Percentiles rank a stretch among this genome's conserved stretches.
These are phyloP conservation scores for Gnomoniopsis sp. DNA, from an alignment of 2,329 filamentous ascomycete species.

Conservation along the genomic window DNA sequence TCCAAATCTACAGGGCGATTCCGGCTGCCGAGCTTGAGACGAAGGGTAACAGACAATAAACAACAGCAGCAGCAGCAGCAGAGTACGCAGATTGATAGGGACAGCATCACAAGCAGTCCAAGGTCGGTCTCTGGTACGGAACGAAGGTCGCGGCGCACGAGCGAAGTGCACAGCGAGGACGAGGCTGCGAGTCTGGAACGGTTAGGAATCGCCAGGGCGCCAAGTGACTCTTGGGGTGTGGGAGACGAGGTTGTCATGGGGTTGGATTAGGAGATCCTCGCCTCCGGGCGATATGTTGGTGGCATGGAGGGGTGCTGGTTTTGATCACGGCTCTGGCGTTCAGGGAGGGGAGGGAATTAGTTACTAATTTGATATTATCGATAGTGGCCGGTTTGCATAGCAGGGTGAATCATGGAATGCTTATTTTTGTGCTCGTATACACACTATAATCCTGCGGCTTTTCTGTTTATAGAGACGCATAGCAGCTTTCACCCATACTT, in stretches of 20 bases:
- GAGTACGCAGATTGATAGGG: not conserved
- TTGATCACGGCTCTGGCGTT: no score
- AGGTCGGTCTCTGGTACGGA: slow-evolving; percentile 16
- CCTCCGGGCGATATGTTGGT: not conserved
- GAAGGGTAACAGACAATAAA: slow-evolving; percentile 33
- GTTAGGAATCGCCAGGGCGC: slow-evolving; percentile 27
- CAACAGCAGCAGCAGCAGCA: slow-evolving; percentile 14
- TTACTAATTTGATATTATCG: not conserved
- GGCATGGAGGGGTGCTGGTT: not conserved
- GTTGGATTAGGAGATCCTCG: slow-evolving; percentile 53
- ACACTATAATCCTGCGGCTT: not conserved
- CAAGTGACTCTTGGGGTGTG: slow-evolving; percentile 64
- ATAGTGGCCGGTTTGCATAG: not conserved
- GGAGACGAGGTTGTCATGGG: slow-evolving; percentile 84
- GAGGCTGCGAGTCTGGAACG: slow-evolving; percentile 40
- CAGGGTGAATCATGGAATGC: not conserved
- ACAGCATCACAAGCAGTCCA: slow-evolving; percentile 12
- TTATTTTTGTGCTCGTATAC: not conserved
- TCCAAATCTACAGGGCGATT: slow-evolving; percentile 40
- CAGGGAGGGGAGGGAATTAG: not conserved
- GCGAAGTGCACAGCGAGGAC: slow-evolving; percentile 41
- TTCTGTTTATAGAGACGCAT: no score
- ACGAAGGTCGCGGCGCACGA: slow-evolving; percentile 34
- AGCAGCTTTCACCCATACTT: no score
- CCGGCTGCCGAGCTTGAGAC: slow-evolving; percentile 37